These are phyloP conservation scores for Teunomyces kruisii DNA, from an alignment of 805 yeast genomes.

Conservation along the genomic window DNA sequence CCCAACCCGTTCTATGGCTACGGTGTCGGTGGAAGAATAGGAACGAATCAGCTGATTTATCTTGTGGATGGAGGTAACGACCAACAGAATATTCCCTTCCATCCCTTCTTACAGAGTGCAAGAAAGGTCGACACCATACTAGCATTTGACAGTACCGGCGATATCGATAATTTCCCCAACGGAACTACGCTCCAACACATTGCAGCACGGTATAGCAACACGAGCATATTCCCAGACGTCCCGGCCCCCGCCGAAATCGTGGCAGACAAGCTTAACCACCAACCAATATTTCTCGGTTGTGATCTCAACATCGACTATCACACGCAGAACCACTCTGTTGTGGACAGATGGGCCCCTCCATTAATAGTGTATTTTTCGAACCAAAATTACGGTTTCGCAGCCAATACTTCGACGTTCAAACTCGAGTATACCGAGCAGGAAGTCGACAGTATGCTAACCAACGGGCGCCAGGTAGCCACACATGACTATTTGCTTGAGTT, in stretches of 20 bases:
- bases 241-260: slow-evolving; percentile 30
- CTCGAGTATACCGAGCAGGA: slow-evolving; percentile 48
- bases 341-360: slow-evolving; percentile 45
- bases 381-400: slow-evolving; percentile 34
- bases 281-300: slow-evolving; percentile 46
- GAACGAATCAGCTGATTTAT: slow-evolving; percentile 22
- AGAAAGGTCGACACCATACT: slow-evolving; percentile 40
- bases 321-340: neutral
- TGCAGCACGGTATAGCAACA: slow-evolving; percentile 10
- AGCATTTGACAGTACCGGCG: slow-evolving; percentile 51
- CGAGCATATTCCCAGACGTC: slow-evolving; percentile 30
- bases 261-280: slow-evolving; percentile 15
- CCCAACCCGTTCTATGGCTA: slow-evolving; percentile 60
- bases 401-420: slow-evolving; percentile 63
- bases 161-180: slow-evolving; percentile 54
- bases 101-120: slow-evolving; percentile 37
- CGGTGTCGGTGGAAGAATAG: slow-evolving; percentile 6
- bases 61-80: slow-evolving; percentile 51
- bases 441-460: slow-evolving; percentile 43
- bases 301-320: slow-evolving; percentile 33
- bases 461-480: slow-evolving; percentile 55
- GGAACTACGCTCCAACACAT: slow-evolving; percentile 51
- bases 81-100: slow-evolving; percentile 49
- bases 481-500: slow-evolving; percentile 40
- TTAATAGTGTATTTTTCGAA: slow-evolving; percentile 55